Conservation (phyloP, 2,329 filamentous ascomycete species). For the Cladosporium cucumerinum region DNA sequence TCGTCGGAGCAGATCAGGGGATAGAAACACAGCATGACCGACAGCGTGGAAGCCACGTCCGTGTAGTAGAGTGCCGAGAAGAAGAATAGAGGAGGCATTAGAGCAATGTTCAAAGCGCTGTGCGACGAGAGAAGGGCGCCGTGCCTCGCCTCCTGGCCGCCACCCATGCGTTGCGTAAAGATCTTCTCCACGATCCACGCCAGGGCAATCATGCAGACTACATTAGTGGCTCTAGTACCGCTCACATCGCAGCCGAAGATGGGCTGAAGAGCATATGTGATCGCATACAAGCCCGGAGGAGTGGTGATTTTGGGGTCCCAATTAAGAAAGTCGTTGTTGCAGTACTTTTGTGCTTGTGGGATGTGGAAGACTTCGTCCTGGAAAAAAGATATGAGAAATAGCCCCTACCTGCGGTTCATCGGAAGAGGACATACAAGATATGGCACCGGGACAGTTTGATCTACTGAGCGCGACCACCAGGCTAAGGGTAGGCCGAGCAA, state of each 20-base stretch:
- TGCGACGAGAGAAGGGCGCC: constrained; percentile 40
- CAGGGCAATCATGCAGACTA: constrained; percentile 30
- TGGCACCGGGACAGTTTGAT: constrained; percentile 51
- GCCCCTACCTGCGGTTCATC: constrained; percentile 19
- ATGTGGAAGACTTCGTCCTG: constrained; percentile 88
- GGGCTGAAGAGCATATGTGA: constrained; percentile 43
- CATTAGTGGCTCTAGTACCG: constrained; percentile 5
- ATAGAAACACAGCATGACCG: constrained; percentile 67
- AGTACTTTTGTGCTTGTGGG: constrained; percentile 86
- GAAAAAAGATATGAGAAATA: constrained; percentile 27
- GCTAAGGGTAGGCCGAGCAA: constrained; percentile 8
- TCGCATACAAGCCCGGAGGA: constrained; percentile 69
- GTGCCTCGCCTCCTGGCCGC: constrained; percentile 19
- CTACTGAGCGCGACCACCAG: constrained; percentile 40
- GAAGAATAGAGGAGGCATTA: constrained; percentile 92
- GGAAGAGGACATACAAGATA: constrained; percentile 51
- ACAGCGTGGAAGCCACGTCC: constrained; percentile 76
- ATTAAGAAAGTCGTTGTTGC: constrained; percentile 64
- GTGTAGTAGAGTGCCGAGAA: constrained; percentile 96
- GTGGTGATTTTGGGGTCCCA: constrained; percentile 99
- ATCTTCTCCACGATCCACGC: constrained; percentile 31
- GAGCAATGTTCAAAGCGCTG: constrained; percentile 71
- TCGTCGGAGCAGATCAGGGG: constrained; percentile 13
- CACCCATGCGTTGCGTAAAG: constrained; percentile 17
- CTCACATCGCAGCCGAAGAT: constrained; percentile 25